Evolutionary conservation across 1,139 yeast genomes (phyloP), one percentile per base, ranked within the genome.

Genomic region (Suhomyces bolitotheri): DNA sequence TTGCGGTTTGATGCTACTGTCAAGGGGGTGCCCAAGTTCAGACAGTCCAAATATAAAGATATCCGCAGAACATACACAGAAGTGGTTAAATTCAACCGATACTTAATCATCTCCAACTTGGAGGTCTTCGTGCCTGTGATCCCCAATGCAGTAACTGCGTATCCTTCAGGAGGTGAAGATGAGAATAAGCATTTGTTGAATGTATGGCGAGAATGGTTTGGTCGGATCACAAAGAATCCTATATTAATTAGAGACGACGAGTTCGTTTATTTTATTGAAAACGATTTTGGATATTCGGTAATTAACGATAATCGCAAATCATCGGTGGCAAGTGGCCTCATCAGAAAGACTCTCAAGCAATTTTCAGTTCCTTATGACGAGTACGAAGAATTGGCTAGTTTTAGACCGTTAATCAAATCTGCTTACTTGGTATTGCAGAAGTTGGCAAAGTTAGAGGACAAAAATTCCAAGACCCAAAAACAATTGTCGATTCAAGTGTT

Each of bases 61-160:
- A 67, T 92, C 15, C 78, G 96, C 45, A 76, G 97, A 39, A 83
- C 96, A 0, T 86, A 78, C 52, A 74, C 74, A 41, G 99, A 92
- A 57, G 71, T 89, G 45, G 76, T 75, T 28, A 78, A 80, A 47
- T 78, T 94, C 52, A 87, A 86, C 62, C 81, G 80, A 50, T 92
- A 84, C 54, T 67, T 90, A 46, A 78, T 80, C 40, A 78, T 82
- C 15, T 85, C 95, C 25, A 84, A 88, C 50, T 81, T 94, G 22
- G 98, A 92, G 58, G 90, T 94, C 42, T 89, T 92, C 62, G 92
- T 94, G 4, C 97, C 98, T 0, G 81, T 94, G 2, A 66, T 92
- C 25, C 97, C 97, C 0, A 68, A 73, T 25, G 69, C 92, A 1
- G 70, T 66, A 5, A 84, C 96, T 0, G 75, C 92, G 11, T 90